Base-by-base conservation (phyloP, 2,329 filamentous ascomycete genomes). In the Chaetomium sp. region DNA sequence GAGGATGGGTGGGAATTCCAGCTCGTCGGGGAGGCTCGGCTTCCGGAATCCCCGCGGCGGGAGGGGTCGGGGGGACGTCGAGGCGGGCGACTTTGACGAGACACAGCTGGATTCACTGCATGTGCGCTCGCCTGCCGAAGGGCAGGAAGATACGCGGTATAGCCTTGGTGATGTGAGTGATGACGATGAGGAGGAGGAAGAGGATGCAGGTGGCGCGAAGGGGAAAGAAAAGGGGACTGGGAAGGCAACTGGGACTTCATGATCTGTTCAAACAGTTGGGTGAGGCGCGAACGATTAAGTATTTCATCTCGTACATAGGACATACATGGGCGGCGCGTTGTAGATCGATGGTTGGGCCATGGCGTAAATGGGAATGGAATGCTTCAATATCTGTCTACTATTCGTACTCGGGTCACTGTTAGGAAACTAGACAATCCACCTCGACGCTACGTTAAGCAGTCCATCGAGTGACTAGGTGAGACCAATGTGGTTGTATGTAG, bases 11-110 rank as follows among this genome's bases (percentile, higher is more conserved):
- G 38, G 23, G 25, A 29, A 53, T n/a, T 53, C 50, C 6, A 49
- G 45, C 21, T 29, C 45, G 35, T 23, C 29, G 19, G 21, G n/a
- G 13, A 21, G 78, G 2, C 74, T 84, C 59, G 81, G 83, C 67
- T 83, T 84, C 72, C 79, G 82, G 25, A 77, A 77, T 57, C 82
- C 82, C 70, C 45, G 10, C 21, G 23, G 57, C n/a, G 31, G 29
- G 21, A n/a, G 60, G n/a, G 70, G 72, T 31, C 77, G 75, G 38
- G 77, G 82, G 13, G 86, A 89, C 71, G 76, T 90, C 4, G 87
- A 90, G 73, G 83, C 86, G 0, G 85, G 81, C 2, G 86, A 88
- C 70, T 89, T 89, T 70, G 86, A 89, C 69, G 87, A 89, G 78
- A 85, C 81, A 68, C 85, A 88, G 74, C 75, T 90, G 51, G 86